Percentiles rank a stretch among this genome's conserved stretches.
phyloP scores from a whole-genome alignment of 768 basidiomycete species.

The Serendipita sp. region DNA sequence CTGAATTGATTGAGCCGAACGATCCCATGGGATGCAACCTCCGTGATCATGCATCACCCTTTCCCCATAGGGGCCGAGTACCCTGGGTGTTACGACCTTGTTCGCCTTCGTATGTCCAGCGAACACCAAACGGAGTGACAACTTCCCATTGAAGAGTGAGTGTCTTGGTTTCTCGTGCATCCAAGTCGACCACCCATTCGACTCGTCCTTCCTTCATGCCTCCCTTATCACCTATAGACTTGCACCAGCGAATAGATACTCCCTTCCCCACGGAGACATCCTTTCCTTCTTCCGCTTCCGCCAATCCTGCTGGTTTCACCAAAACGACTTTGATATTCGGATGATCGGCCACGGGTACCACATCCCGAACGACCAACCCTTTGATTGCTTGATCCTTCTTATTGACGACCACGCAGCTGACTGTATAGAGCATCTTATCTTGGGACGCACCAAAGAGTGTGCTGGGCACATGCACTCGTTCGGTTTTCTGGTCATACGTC shows the following conservation, averaged over 20 bases:
- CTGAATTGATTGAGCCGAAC: too few relatives aligned
- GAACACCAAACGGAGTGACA: not conserved
- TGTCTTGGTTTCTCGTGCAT: not conserved
- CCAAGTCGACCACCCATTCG: not conserved
- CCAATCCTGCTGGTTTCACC: not conserved
- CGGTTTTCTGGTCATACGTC: not conserved
- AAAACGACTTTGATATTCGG: not conserved
- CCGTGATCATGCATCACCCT: too few relatives aligned
- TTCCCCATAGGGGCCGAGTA: too few relatives aligned
- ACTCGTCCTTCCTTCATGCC: conserved; percentile 2
- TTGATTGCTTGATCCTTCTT: not conserved
- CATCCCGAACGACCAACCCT: not conserved
- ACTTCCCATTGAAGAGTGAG: conserved; percentile 1
- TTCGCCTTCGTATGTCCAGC: not conserved
- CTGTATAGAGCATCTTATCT: not conserved
- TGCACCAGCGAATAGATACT: not conserved
- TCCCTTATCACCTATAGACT: not conserved
- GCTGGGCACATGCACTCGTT: not conserved
- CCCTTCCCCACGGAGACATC: not conserved
- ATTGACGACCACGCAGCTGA: not conserved
- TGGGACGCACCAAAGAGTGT: not conserved
- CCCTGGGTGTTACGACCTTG: not conserved
- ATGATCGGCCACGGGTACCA: not conserved
- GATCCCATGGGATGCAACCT: too few relatives aligned
- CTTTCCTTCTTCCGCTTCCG: conserved; percentile 1